Evolutionary conservation across 306 rosid species (phyloP), one percentile per base, ranked within the genome.

Genomic region (Pyrus communis): DNA sequence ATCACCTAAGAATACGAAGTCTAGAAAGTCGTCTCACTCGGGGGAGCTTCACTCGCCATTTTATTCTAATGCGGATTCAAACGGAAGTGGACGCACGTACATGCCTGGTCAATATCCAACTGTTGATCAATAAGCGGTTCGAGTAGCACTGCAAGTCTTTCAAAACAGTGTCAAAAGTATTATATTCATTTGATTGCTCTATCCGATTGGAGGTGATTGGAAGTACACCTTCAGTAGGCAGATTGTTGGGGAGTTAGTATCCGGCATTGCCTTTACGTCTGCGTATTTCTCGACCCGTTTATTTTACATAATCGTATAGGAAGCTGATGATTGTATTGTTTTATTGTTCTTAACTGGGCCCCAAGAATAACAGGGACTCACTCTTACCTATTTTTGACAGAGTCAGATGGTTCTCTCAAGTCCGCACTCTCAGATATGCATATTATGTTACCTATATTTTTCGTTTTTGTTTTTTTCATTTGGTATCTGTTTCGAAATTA

Each of bases 11-110:
- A 84, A 87, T 80, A 77, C 81, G 0, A 92, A 77, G 85, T 84
- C 97, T 12, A 86, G 91, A 71, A 92, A 90, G 79, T 84, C 96
- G 27, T 90, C 99, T 31, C 97, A 92, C 85, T 92, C 97, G 0
- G 99, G 96, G 84, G 99, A 95, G 79, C 89, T 89, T 62, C 88
- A 81, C 69, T 80, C 90, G 59, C 88, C 96, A 69, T 82, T 86
- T 75, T 77, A 86, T 62, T 80, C 85, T 67, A 77, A 84, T 87
- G 85, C 89, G 46, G 96, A 92, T 86, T 92, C 97, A 74, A 90
- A 91, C 82, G 98, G 96, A 71, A 76, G 82, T 42, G 97, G 91
- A 61, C 86, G 85, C 74, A 49, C 65, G 18, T 86, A 74, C 86
- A 23, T 61, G 71, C 78, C 93, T 19, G 90, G 88, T 64, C 86